phyloP scores from a whole-genome alignment of 805 yeast genomes.

The Cephaloascus albidus region DNA sequence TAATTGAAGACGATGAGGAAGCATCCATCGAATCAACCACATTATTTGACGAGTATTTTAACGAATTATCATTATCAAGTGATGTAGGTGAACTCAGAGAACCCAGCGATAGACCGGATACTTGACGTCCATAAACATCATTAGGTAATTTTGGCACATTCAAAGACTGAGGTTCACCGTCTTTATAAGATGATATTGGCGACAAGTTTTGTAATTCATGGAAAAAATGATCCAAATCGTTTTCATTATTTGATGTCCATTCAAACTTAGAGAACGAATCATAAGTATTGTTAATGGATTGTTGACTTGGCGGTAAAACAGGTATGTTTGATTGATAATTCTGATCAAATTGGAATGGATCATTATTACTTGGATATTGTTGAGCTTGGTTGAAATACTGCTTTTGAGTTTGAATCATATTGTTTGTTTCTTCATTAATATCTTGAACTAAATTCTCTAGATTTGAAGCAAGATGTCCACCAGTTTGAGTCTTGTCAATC shows the following conservation, averaged over 20 bases:
- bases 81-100: background rate
- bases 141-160: background rate
- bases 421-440: slow-evolving; percentile 6
- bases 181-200: background rate
- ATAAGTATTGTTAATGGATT: background rate
- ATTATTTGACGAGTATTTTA: background rate
- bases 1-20: background rate
- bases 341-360: background rate
- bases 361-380: background rate
- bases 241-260: slow-evolving; percentile 21
- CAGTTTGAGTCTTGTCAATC: slow-evolving; percentile 19
- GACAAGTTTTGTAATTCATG: slow-evolving; percentile 31
- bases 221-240: slow-evolving; percentile 35
- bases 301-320: background rate
- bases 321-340: background rate
- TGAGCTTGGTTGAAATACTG: background rate
- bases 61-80: too few relatives aligned
- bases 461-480: slow-evolving; percentile 27
- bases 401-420: background rate
- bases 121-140: background rate
- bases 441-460: slow-evolving; percentile 26
- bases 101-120: too few relatives aligned
- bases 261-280: slow-evolving; percentile 5
- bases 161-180: background rate
- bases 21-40: background rate